phyloP scores from a whole-genome alignment of 192 early-diverging fungal species.

The Coemansia sp. region DNA sequence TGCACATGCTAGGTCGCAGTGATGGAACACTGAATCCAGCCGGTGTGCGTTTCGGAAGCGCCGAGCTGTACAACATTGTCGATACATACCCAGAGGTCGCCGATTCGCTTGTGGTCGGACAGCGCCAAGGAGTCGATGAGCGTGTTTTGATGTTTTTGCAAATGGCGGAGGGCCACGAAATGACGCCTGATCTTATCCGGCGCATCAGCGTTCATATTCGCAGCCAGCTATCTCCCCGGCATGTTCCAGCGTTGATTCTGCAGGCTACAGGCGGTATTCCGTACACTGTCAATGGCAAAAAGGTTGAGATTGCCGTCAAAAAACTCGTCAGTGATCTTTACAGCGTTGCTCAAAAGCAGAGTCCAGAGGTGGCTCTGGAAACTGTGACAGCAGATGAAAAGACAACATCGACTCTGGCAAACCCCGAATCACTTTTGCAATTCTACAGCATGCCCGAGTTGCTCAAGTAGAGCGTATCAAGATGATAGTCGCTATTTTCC shows the following conservation, averaged over 20 bases:
- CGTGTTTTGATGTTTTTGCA: conserved; percentile 90
- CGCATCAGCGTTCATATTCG: conserved; percentile 76
- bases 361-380: conserved; percentile 55
- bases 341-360: conserved; percentile 24
- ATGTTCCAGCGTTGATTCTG: conserved; percentile 87
- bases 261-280: conserved; percentile 77
- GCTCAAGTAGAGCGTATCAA: conserved; percentile 8
- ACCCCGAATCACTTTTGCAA: conserved; percentile 82
- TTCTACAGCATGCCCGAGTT: conserved; percentile 75
- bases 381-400: conserved; percentile 65
- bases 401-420: conserved; percentile 79
- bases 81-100: conserved; percentile 74
- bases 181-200: conserved; percentile 62
- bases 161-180: conserved; percentile 60
- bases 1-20: conserved; percentile 91
- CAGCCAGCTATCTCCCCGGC: conserved; percentile 78
- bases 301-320: conserved; percentile 97
- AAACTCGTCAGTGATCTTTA: conserved; percentile 53
- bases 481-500: no score
- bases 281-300: conserved; percentile 95
- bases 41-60: conserved; percentile 90
- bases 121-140: conserved; percentile 80
- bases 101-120: conserved; percentile 88
- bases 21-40: conserved; percentile 92
- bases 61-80: conserved; percentile 93